Evolutionary conservation across 1,284 basidiomycete genomes (phyloP).

Genomic region (Fomitopsis betulina): DNA sequence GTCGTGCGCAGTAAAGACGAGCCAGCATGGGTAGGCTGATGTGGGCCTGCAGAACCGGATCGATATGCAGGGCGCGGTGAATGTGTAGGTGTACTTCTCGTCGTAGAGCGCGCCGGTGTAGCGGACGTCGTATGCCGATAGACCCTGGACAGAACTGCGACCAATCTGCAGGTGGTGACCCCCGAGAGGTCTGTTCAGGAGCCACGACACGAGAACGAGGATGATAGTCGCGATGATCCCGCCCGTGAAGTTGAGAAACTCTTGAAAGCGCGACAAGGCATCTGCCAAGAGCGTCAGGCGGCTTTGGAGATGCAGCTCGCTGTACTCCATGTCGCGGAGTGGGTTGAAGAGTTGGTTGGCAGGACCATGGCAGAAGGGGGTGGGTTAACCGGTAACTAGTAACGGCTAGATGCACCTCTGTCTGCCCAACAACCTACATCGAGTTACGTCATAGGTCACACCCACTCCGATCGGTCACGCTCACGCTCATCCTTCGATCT

Average conservation of each 20-base stretch:
- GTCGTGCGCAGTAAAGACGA: conserved; percentile 24
- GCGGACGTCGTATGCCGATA: conserved; percentile 15
- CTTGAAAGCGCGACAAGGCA: background rate
- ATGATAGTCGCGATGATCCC: conserved; percentile 1
- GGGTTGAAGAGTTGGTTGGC: background rate
- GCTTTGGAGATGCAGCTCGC: background rate
- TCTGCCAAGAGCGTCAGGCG: background rate
- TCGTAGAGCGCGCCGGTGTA: conserved; percentile 16
- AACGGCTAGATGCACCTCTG: too few species aligned
- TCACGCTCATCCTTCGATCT: background rate
- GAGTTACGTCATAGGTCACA: background rate
- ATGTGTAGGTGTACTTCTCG: conserved; percentile 18
- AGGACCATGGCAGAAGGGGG: background rate
- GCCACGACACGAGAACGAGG: conserved; percentile 14
- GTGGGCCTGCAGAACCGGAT: conserved; percentile 31
- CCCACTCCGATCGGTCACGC: background rate
- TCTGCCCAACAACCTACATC: too few species aligned
- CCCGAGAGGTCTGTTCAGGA: conserved; percentile 12
- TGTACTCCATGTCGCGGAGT: background rate
- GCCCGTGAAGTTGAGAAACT: background rate
- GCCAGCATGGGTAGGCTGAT: conserved; percentile 27
- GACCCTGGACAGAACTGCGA: conserved; percentile 10
- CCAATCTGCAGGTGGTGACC: conserved; percentile 17
- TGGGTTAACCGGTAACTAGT: too few species aligned
- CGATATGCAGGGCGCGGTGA: conserved; percentile 11